phyloP scores from a whole-genome alignment of 2,329 filamentous ascomycete genomes.

The Clonostachys byssicola region DNA sequence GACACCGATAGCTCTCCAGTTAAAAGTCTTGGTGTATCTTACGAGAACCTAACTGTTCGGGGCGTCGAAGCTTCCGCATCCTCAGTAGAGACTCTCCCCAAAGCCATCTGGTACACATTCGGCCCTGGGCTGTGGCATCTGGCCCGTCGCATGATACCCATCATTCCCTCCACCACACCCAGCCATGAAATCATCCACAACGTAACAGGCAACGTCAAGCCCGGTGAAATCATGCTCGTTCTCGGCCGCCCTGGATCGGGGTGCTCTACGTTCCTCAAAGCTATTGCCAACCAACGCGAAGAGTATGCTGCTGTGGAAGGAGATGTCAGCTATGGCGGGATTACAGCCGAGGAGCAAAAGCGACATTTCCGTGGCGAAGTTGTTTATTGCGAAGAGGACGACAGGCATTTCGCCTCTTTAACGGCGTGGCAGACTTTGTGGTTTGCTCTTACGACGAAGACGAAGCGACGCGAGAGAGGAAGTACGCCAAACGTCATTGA shows the following conservation, averaged over 20 bases:
- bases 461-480: too few species aligned
- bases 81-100: too few species aligned
- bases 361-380: conserved; percentile 71
- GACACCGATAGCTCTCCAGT: too few species aligned
- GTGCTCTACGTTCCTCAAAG: conserved; percentile 73
- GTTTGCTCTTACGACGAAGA: conserved; percentile 70
- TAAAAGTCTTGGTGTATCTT: too few species aligned
- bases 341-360: conserved; percentile 62
- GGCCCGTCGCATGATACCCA: too few species aligned
- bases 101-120: too few species aligned
- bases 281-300: conserved; percentile 65
- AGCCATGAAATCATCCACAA: conserved; percentile 5
- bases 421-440: conserved; percentile 75
- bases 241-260: conserved; percentile 47
- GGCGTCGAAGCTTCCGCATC: too few species aligned
- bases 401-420: conserved; percentile 67
- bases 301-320: conserved; percentile 63
- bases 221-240: conserved; percentile 28
- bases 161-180: too few species aligned
- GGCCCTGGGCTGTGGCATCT: too few species aligned
- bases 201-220: conserved; percentile 23
- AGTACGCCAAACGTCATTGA: too few species aligned
- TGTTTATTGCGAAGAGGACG: conserved; percentile 74
- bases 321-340: conserved; percentile 67
- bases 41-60: too few species aligned